Conservation (phyloP, 2,329 filamentous ascomycete genomes). For the Xylariaceae sp. region DNA sequence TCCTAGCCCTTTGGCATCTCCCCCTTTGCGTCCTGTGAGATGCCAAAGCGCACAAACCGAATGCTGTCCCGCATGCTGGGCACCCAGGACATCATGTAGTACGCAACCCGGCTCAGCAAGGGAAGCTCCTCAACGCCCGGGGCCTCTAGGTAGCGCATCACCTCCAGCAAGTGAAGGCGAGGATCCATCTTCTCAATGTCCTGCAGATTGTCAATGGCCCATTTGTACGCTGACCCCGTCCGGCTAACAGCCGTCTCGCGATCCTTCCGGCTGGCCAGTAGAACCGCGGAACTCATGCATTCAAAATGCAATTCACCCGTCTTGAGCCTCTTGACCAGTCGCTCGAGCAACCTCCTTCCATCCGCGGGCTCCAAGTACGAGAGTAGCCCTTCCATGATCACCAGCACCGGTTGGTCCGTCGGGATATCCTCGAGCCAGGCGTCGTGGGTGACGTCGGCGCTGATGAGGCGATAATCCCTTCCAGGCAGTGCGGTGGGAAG, state of each 20-base stretch:
- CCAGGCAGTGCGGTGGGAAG: conserved; percentile 20
- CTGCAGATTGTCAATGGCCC: conserved; percentile 27
- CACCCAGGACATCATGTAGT: conserved; percentile 16
- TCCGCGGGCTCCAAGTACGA: conserved; percentile 31
- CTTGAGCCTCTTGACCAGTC: conserved; percentile 27
- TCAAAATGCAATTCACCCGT: conserved; percentile 31
- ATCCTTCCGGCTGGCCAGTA: conserved; percentile 11
- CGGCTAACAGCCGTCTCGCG: conserved; percentile 14
- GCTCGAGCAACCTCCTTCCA: conserved; percentile 24
- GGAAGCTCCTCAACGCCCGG: conserved; percentile 12
- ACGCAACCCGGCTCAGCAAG: conserved; percentile 3
- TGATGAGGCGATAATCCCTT: conserved; percentile 30
- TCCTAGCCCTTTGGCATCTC: neutral
- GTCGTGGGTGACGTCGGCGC: conserved; percentile 26
- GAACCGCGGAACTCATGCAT: conserved; percentile 19
- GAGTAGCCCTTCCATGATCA: conserved; percentile 34
- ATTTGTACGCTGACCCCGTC: conserved; percentile 25
- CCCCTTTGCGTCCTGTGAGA: neutral
- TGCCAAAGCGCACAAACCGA: conserved; percentile 14
- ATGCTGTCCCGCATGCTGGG: conserved; percentile 15
- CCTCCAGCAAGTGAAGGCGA: conserved; percentile 22
- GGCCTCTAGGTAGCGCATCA: conserved; percentile 9
- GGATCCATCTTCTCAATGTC: conserved; percentile 25
- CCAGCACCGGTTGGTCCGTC: conserved; percentile 31
- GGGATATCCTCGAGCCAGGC: conserved; percentile 33